Evolutionary conservation across 2,329 filamentous ascomycete genomes (phyloP).

Genomic region (Beauveria brongniartii): DNA sequence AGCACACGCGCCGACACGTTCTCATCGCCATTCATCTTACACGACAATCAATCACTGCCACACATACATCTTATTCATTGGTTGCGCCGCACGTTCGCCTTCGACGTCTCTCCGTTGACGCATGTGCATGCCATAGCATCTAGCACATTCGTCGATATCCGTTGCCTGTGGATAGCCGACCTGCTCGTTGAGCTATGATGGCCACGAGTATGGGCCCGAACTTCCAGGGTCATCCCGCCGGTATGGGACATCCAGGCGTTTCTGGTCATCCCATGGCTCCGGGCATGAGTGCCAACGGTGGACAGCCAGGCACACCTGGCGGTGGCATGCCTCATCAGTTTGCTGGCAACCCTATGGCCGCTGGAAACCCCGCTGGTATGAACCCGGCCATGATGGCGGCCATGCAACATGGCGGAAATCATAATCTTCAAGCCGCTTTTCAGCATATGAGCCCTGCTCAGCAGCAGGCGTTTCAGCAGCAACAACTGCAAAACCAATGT

Average conservation of each 20-base stretch:
- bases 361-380: conserved; percentile 63
- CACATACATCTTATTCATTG: background rate
- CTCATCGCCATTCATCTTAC: background rate
- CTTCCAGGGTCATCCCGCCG: conserved; percentile 59
- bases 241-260: conserved; percentile 65
- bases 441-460: conserved; percentile 61
- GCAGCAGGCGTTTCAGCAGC: conserved; percentile 48
- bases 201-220: conserved; percentile 53
- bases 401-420: conserved; percentile 61
- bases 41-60: background rate
- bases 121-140: conserved; percentile 41
- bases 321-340: conserved; percentile 60
- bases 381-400: conserved; percentile 69
- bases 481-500: conserved; percentile 29
- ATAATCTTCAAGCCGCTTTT: conserved; percentile 57
- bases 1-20: background rate
- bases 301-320: conserved; percentile 59
- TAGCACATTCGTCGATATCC: conserved; percentile 46
- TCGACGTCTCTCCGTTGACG: conserved; percentile 13
- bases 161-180: conserved; percentile 50
- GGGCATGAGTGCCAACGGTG: conserved; percentile 59
- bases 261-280: conserved; percentile 56
- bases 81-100: background rate
- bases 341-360: conserved; percentile 55
- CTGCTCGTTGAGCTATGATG: conserved; percentile 50